Evolutionary conservation across 148 eudicot genomes (phyloP), one percentile per base, ranked within the genome.

Genomic region (Fagopyrum homotropicum): DNA sequence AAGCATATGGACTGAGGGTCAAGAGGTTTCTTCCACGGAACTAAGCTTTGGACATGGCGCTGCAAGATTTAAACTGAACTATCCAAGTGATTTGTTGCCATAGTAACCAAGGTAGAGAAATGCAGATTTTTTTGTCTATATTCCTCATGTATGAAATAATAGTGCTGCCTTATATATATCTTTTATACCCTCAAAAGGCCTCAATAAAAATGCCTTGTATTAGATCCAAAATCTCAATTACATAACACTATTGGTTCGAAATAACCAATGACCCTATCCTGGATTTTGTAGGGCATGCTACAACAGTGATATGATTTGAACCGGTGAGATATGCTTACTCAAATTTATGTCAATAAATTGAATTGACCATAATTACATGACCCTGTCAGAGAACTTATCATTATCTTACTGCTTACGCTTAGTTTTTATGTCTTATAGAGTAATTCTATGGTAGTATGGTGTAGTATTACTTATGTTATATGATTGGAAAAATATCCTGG

Each of bases 91-190:
- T 6, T 22, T 59, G 12, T 60, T 4, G 66, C 66, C 16, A 63
- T 63, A 63, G 69, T n/a, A 66, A 66, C 3, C 71, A 43, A 66
- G 46, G 71, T 66, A 66, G 22, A 35, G 9, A 66, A 66, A n/a
- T 64, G 46, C 45, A 30, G 70, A 64, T 64, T 64, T 26, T 45
- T 43, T 12, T 40, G 64, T 30, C 29, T 7, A 22, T 19, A 59
- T 16, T 59, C 22, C 35, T 59, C 10, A 60, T 60, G 4, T 61
- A 61, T 11, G 14, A 26, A 26, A 61, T 61, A 26, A 26, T 61
- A 61, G 43, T 61, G 43, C 44, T 61, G 29, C 68, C 43, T 26
- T 61, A 15, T 61, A 10, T 2, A 61, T 61, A 22, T 61, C 15
- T 61, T 61, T 22, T 59, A n/a, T 59, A 4, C 68, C 43, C 40